Percentiles rank a stretch among this genome's conserved stretches.
These are phyloP conservation scores for Clonostachys rhizophaga DNA, from an alignment of 2,329 filamentous ascomycete genomes.

Conservation along the genomic window DNA sequence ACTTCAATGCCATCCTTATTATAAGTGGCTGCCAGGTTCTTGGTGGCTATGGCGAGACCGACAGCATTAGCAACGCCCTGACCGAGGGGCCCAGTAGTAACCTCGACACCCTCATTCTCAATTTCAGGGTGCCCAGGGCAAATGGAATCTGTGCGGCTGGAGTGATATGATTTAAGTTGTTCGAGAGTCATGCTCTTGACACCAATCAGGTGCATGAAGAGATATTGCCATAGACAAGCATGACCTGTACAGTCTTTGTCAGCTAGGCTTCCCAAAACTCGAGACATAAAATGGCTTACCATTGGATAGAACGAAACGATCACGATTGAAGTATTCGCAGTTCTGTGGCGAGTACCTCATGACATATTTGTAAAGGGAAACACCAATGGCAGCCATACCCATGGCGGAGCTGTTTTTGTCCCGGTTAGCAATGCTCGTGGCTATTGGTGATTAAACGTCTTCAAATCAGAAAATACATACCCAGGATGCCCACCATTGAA, in stretches of 20 bases:
- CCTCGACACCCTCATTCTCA: constrained; percentile 51
- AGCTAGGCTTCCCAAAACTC: no score
- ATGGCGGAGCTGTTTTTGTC: constrained; percentile 30
- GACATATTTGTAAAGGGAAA: constrained; percentile 55
- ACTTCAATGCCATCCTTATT: constrained; percentile 43
- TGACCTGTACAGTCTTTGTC: constrained; percentile 19
- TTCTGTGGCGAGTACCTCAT: constrained; percentile 55
- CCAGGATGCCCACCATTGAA: constrained; percentile 69
- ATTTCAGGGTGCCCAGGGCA: constrained; percentile 54
- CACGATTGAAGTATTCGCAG: constrained; percentile 54
- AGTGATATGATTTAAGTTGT: constrained; percentile 49
- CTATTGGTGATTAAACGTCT: neutral
- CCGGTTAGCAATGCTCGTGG: neutral
- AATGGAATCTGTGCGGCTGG: constrained; percentile 35
- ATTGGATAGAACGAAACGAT: constrained; percentile 59
- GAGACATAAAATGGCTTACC: constrained; percentile 12
- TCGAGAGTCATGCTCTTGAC: constrained; percentile 52
- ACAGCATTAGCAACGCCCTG: constrained; percentile 59
- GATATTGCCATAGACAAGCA: constrained; percentile 49
- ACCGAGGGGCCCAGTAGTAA: constrained; percentile 54
- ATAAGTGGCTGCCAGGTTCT: constrained; percentile 48
- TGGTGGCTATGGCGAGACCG: constrained; percentile 52
- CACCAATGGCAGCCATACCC: constrained; percentile 57
- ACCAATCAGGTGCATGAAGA: constrained; percentile 45
- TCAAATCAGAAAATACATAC: constrained; percentile 26